phyloP scores from a whole-genome alignment of 805 yeast genomes.

The Barnettozyma wickerhamii region DNA sequence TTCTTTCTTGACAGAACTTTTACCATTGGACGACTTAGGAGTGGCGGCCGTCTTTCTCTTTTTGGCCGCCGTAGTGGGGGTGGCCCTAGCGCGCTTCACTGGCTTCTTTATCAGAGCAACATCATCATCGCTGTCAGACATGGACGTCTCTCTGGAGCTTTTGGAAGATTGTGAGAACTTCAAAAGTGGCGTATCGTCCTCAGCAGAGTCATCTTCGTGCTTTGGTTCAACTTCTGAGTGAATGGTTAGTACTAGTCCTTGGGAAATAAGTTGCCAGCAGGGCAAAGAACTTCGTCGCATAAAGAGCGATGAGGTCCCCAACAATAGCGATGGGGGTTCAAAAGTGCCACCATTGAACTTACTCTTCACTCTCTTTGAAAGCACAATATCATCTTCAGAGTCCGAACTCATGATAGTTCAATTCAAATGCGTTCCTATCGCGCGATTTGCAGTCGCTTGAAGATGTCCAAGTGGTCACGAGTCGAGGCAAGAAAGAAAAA shows the following conservation, averaged over 20 bases:
- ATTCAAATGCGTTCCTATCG: not conserved
- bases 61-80: too few relatives aligned
- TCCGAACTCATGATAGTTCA: conserved; percentile 22
- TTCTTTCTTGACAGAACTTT: conserved; percentile 8
- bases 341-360: conserved; percentile 7
- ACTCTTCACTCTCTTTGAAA: conserved; percentile 22
- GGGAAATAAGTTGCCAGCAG: not conserved
- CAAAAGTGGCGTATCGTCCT: conserved; percentile 22
- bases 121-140: conserved; percentile 12
- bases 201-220: conserved; percentile 13
- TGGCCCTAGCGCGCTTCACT: conserved; percentile 12
- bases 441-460: too few relatives aligned
- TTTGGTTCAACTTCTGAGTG: not conserved
- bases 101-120: conserved; percentile 9
- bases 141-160: conserved; percentile 14
- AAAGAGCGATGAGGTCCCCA: not conserved
- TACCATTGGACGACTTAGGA: conserved; percentile 11
- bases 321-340: too few relatives aligned
- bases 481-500: too few relatives aligned
- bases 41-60: conserved; percentile 22
- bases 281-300: not conserved
- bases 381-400: conserved; percentile 30
- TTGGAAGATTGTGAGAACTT: conserved; percentile 12
- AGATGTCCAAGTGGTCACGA: too few relatives aligned
- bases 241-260: conserved; percentile 3